These are phyloP conservation scores for Malassezia furfur DNA, from an alignment of 1,284 basidiomycete genomes.

Conservation along the genomic window DNA sequence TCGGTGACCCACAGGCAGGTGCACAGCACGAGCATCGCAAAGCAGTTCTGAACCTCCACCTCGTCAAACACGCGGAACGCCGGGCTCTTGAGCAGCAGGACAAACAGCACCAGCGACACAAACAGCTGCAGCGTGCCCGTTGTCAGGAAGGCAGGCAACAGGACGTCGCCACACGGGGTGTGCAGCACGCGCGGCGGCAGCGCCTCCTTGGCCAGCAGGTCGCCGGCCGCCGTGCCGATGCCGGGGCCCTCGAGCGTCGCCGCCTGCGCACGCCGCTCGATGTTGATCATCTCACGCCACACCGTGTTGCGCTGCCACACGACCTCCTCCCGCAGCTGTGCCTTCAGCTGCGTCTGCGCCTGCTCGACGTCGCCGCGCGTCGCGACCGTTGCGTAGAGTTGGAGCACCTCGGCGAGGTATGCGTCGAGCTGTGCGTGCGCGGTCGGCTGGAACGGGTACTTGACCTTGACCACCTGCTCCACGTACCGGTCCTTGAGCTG, in stretches of 20 bases:
- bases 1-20: slow-evolving; percentile 95
- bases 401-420: slow-evolving; percentile 59
- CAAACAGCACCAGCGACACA: slow-evolving; percentile 32
- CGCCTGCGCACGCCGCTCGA: slow-evolving; percentile 56
- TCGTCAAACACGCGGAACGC: slow-evolving; percentile 51
- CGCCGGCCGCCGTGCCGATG: slow-evolving; percentile 22
- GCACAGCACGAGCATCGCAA: slow-evolving; percentile 80
- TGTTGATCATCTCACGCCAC: slow-evolving; percentile 94
- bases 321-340: slow-evolving; percentile 76
- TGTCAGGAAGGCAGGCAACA: slow-evolving; percentile 34
- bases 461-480: slow-evolving; percentile 57
- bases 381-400: slow-evolving; percentile 77
- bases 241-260: slow-evolving; percentile 41
- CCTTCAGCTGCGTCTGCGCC: slow-evolving; percentile 71
- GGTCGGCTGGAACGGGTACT: slow-evolving; percentile 52
- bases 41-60: slow-evolving; percentile 75
- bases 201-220: slow-evolving; percentile 14
- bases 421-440: slow-evolving; percentile 56
- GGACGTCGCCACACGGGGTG: slow-evolving; percentile 30
- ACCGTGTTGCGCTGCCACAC: slow-evolving; percentile 91
- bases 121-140: slow-evolving; percentile 41
- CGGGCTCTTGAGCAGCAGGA: slow-evolving; percentile 40
- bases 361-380: slow-evolving; percentile 63
- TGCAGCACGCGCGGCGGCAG: slow-evolving; percentile 10
- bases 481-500: slow-evolving; percentile 78